These are phyloP conservation scores for Coemansia sp. DNA, from an alignment of 192 early-diverging fungal species.

Conservation along the genomic window DNA sequence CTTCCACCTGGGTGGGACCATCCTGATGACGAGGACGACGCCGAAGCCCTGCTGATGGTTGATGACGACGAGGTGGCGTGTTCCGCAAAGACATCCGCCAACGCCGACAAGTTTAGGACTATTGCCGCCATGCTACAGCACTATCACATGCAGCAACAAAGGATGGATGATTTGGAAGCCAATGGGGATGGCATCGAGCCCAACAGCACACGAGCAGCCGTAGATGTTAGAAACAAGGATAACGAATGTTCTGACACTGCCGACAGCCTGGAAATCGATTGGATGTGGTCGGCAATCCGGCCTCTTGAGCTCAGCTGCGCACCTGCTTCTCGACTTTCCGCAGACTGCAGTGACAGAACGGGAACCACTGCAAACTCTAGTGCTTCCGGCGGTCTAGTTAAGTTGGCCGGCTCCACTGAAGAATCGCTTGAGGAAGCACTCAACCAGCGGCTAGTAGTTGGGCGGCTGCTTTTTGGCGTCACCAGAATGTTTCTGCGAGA, in stretches of 20 bases:
- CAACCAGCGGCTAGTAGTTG: conserved; percentile 41
- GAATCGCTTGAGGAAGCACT: conserved; percentile 30
- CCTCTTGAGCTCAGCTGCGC: conserved; percentile 41
- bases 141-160: conserved; percentile 17
- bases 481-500: conserved; percentile 44
- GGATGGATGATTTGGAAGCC: background rate
- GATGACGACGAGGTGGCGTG: conserved; percentile 11
- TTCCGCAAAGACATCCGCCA: background rate
- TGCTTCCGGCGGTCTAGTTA: conserved; percentile 7
- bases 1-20: conserved; percentile 30
- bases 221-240: background rate
- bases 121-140: conserved; percentile 10
- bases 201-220: background rate
- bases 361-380: background rate
- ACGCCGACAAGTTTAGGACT: background rate
- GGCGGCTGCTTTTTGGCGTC: conserved; percentile 29
- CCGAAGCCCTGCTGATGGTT: conserved; percentile 18
- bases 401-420: conserved; percentile 29
- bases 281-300: conserved; percentile 38
- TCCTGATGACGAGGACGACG: conserved; percentile 9
- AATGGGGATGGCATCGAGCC: background rate
- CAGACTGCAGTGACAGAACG: background rate
- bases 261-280: conserved; percentile 27
- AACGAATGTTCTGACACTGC: background rate
- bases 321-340: conserved; percentile 35